Evolutionary conservation across 805 yeast species (phyloP).

Genomic region (Kazachstania bromeliacearum): DNA sequence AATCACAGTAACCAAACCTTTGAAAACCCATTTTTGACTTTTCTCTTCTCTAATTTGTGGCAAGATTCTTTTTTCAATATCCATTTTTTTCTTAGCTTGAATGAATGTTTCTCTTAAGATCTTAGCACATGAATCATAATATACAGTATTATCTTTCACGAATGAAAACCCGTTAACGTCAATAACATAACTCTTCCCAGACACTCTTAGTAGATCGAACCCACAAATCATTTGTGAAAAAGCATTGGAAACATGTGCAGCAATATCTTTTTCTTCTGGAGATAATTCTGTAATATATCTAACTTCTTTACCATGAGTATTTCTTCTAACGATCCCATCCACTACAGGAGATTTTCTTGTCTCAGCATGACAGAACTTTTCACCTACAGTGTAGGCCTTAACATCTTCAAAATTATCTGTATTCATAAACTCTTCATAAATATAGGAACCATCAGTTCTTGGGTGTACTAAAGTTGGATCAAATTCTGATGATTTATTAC

Average conservation of each 20-base stretch:
- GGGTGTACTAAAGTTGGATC: constrained; percentile 70
- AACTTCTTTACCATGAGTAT: constrained; percentile 95
- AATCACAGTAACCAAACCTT: constrained; percentile 82
- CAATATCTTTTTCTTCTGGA: constrained; percentile 70
- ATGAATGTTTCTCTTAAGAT: constrained; percentile 69
- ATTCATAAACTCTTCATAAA: constrained; percentile 93
- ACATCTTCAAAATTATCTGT: constrained; percentile 98
- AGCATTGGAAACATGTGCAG: constrained; percentile 58
- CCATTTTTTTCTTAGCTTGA: constrained; percentile 46
- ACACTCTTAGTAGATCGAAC: constrained; percentile 83
- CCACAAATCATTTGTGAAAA: constrained; percentile 96
- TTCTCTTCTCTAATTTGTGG: constrained; percentile 33
- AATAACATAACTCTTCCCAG: constrained; percentile 82
- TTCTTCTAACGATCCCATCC: constrained; percentile 96
- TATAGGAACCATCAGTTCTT: constrained; percentile 81
- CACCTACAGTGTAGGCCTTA: constrained; percentile 95
- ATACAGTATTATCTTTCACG: constrained; percentile 81
- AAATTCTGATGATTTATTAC: constrained; percentile 92
- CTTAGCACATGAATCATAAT: constrained; percentile 74
- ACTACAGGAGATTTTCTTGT: constrained; percentile 98
- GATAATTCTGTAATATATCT: constrained; percentile 77
- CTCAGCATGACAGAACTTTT: constrained; percentile 89
- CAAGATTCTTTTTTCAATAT: constrained; percentile 31
- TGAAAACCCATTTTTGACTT: constrained; percentile 88
- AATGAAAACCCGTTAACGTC: constrained; percentile 98